These are phyloP conservation scores for Ceratobasidium sp. DNA, from an alignment of 1,284 basidiomycete genomes.

Conservation along the genomic window DNA sequence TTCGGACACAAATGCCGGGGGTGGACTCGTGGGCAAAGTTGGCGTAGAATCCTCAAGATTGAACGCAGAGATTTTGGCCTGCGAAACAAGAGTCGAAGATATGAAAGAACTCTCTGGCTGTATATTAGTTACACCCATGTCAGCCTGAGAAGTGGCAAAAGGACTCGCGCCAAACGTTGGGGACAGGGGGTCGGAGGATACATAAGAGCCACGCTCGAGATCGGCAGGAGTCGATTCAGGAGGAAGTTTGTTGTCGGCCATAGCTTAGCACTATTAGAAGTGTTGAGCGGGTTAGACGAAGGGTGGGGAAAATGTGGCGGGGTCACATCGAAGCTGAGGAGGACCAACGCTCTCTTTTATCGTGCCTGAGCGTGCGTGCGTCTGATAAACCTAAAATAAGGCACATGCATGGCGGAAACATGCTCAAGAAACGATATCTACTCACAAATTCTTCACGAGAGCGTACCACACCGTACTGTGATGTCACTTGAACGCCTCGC, in stretches of 20 bases:
- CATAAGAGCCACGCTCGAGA: constrained; percentile 27
- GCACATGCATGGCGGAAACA: too few relatives aligned
- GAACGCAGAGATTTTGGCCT: constrained; percentile 25
- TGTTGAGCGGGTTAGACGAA: background rate
- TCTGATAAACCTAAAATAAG: background rate
- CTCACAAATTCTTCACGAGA: constrained; percentile 9
- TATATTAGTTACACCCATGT: background rate
- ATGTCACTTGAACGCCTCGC: constrained; percentile 32
- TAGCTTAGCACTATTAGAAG: constrained; percentile 8
- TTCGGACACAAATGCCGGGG: constrained; percentile 16
- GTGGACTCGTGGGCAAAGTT: background rate
- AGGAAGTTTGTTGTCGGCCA: constrained; percentile 20
- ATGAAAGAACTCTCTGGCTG: background rate
- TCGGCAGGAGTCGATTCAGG: constrained; percentile 2
- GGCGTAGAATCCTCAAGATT: constrained; percentile 11
- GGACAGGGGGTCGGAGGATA: constrained; percentile 33
- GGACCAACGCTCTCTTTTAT: constrained; percentile 14
- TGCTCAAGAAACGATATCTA: too few relatives aligned
- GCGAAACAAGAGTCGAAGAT: constrained; percentile 12
- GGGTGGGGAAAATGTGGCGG: constrained; percentile 3
- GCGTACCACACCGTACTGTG: constrained; percentile 11
- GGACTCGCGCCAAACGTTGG: constrained; percentile 13
- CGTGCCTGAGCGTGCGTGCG: background rate
- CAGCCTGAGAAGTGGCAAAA: constrained; percentile 7
- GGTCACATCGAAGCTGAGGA: background rate